Evolutionary conservation across 2,329 filamentous ascomycete species (phyloP), one percentile per base, ranked within the genome.

Genomic region (Claviceps purpurea): DNA sequence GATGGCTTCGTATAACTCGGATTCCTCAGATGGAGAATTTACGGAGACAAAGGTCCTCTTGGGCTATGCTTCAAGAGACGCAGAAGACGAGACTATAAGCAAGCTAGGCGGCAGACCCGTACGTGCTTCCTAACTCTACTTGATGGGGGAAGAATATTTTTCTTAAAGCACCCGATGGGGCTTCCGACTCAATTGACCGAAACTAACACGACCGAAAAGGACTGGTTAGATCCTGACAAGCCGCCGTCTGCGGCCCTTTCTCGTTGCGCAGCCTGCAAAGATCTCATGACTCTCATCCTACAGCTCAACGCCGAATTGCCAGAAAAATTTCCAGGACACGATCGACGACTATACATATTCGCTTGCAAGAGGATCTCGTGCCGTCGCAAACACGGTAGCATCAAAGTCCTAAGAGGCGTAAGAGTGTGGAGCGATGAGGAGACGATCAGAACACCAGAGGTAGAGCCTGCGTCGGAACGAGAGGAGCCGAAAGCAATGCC

Each of bases 291-390:
- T 1, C 76, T 97, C 11, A 78, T 98, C 3, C 78, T 98, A 47
- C 89, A 98, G 68, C 78, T 98, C 30, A 89, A 98, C 68, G 90
- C 82, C 61, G 89, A 96, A 64, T 76, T 97, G 3, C 90, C 89
- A 14, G 85, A 91, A 52, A 77, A 81, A 48, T 96, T 95, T 62
- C 86, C 89, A 1, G 82, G 84, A 52, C 88, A 97, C 68, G 89
- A 96, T 62, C 78, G 93, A 59, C 81, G 91, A 56, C 66, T 98
- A 18, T 97, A 96, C 63, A 75, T 98, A 13, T 89, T 95, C 66
- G 79, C 79, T 18, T 98, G 93, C 67, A 78, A 82, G 54, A 77
- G 80, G 58, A 87, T 87, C 65, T 73, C 80, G 11, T 98, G 93
- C 64, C 80, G 87, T 61, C 78, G 90, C 56, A 91, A 89, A 61